Base-by-base conservation (phyloP, 2,329 filamentous ascomycete species). In the Nannizziopsis barbatae region DNA sequence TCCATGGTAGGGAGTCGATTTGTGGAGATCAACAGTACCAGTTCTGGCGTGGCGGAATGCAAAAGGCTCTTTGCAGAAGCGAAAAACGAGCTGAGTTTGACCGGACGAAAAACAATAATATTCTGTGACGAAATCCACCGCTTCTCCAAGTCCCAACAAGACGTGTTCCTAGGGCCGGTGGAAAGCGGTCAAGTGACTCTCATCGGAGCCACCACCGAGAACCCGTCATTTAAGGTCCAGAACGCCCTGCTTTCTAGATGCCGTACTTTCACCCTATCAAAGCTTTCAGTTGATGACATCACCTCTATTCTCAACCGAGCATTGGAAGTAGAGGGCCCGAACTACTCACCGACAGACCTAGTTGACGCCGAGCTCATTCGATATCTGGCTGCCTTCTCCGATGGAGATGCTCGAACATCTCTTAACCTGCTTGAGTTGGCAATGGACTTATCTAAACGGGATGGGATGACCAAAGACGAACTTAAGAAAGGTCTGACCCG, bases 51-150 rank as follows among this genome's bases (percentile, higher is more conserved):
- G 14, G 81, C 77, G 18, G 90, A 96, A 64, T 89, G 84, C 74
- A 95, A 95, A 69, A 92, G 88, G 71, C 75, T 95, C 47, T 95
- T 96, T 59, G 71, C 74, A 17, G 88, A 95, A 56, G 89, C 92
- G 0, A 80, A 78, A 51, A 85, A 81, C 59, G 92, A 96, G 63
- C 69, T 88, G 41, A 71, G 74, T 1, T 71, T 96, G 45, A 93
- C 87, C 0, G 90, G 90, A 1, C 77, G 88, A 52, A 90, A 86
- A 68, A 96, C 92, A 0, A 94, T 98, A 54, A 80, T 98, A 54
- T 98, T 98, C 65, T 95, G 90, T 69, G 92, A 98, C 68, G 92
- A 96, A 71, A 92, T 95, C 42, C 88, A 95, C 66, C 73, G 90
- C 22, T 95, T 95, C 71, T 84, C 77, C 57, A 95, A 95, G 67